Evolutionary conservation across 2,329 filamentous ascomycete species (phyloP).

Genomic region (Aspergillus novofumigatus): DNA sequence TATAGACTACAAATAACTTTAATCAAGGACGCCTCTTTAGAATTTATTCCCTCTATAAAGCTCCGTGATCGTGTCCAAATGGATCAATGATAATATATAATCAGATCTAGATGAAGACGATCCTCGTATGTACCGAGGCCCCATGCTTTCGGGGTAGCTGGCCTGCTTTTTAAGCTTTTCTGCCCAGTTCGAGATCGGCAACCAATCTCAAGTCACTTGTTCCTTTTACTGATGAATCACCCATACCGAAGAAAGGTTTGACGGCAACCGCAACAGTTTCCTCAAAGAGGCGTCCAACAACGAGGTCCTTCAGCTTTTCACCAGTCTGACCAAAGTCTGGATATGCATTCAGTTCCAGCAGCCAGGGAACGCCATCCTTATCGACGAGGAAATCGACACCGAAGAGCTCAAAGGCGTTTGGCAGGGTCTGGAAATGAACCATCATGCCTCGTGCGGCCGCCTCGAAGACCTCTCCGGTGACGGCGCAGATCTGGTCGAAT

Average conservation of each 20-base stretch:
- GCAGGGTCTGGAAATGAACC: constrained; percentile 85
- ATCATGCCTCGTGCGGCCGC: constrained; percentile 79
- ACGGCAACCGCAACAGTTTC: constrained; percentile 67
- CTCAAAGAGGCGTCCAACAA: constrained; percentile 74
- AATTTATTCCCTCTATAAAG: neutral
- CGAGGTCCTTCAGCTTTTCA: constrained; percentile 57
- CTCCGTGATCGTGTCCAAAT: neutral
- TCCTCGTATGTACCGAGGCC: no score
- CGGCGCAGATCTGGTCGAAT: constrained; percentile 67
- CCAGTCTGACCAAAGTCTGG: constrained; percentile 95
- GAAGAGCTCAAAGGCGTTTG: constrained; percentile 87
- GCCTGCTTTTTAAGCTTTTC: constrained; percentile 17
- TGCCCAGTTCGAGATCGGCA: constrained; percentile 39
- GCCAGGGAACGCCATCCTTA: constrained; percentile 58
- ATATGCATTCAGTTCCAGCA: constrained; percentile 93
- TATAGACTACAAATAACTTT: neutral
- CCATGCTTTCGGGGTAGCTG: neutral
- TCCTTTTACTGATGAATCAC: constrained; percentile 13
- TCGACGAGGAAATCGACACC: constrained; percentile 89
- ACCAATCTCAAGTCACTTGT: constrained; percentile 36
- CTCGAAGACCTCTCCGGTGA: constrained; percentile 77
- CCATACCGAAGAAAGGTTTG: constrained; percentile 59
- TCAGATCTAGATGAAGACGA: neutral
- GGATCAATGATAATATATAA: neutral
- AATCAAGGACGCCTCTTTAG: neutral